phyloP scores from a whole-genome alignment of 495 filamentous ascomycete species.

The Penicillium crystallinum region DNA sequence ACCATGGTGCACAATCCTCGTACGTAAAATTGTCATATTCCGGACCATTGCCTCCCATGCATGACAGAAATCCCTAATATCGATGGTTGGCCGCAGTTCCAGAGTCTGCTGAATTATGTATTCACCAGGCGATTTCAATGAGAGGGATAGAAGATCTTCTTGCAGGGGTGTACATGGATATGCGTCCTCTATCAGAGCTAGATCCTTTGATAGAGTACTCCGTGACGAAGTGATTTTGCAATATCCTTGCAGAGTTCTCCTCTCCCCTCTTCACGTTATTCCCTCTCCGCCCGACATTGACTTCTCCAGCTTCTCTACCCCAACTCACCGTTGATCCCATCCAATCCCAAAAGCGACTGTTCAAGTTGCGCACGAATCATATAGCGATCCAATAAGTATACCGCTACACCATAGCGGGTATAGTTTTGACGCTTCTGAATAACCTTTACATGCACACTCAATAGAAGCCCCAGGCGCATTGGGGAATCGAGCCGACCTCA shows the following conservation, averaged over 20 bases:
- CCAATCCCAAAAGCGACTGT: too few relatives aligned
- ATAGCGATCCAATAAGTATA: too few relatives aligned
- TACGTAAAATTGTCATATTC: slow-evolving; percentile 45
- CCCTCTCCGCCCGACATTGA: too few relatives aligned
- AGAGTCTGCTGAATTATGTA: slow-evolving; percentile 46
- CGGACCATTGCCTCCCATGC: neutral
- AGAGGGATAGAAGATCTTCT: slow-evolving; percentile 48
- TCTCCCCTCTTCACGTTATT: too few relatives aligned
- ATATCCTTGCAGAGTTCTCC: neutral
- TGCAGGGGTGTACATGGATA: slow-evolving; percentile 42
- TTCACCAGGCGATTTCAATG: slow-evolving; percentile 39
- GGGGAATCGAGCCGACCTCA: too few relatives aligned
- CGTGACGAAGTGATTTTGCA: neutral
- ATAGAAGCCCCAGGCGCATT: too few relatives aligned
- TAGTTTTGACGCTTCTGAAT: too few relatives aligned
- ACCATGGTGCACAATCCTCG: slow-evolving; percentile 43
- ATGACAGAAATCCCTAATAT: slow-evolving; percentile 13
- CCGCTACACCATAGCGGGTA: too few relatives aligned
- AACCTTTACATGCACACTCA: too few relatives aligned
- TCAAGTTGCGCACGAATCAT: too few relatives aligned
- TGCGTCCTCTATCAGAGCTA: slow-evolving; percentile 25
- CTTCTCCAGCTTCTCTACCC: too few relatives aligned
- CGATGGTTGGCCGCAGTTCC: slow-evolving; percentile 17
- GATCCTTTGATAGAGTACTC: neutral
- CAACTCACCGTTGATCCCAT: too few relatives aligned